Evolutionary conservation across 2,329 filamentous ascomycete genomes (phyloP), one percentile per base, ranked within the genome.

Genomic region (Colletotrichum lentis): DNA sequence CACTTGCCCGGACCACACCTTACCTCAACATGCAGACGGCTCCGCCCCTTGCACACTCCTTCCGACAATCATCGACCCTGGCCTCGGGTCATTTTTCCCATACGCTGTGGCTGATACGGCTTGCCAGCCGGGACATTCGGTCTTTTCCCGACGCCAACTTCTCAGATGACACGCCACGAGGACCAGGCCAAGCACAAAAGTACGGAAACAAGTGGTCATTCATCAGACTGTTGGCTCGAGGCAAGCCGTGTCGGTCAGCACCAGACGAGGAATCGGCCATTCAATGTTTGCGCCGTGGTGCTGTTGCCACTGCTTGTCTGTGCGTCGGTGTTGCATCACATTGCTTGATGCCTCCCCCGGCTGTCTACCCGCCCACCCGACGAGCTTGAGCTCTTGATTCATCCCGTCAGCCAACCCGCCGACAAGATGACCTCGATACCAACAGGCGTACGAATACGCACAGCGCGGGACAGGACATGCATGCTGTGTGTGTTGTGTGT

Each of bases 271-370:
- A 24, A 39, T 10, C 5, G 27, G 41, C 37, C 20, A 18, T 39
- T 43, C 56, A 47, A 53, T 64, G 53, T 47, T 64, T 54, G 39
- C 53, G 54, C 47, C 60, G 50, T 55, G 49, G 57, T 66, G 63
- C 56, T 55, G 63, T 62, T 55, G 63, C 57, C 41, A 56, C 37
- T 63, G 52, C 20, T 35, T 46, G 56, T 54, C 55, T 47, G 62
- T 65, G 62, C 8, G 8, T 35, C 7, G 31, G 31, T 35, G 3
- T 35, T 35, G 31, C 49, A 65, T 50, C 57, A 24, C 31, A 24
- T 44, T 35, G 18, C 39, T 59, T 20, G 41, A 62, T 55, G n/a
- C 20, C 31, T 56, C 31, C 37, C 39, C 39, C 24, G 18, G 39
- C 31, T 20, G 31, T 41, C 18, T 8, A 39, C 12, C 31, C n/a